Evolutionary conservation across 495 filamentous ascomycete species (phyloP).

Genomic region (Xylaria bambusicola): DNA sequence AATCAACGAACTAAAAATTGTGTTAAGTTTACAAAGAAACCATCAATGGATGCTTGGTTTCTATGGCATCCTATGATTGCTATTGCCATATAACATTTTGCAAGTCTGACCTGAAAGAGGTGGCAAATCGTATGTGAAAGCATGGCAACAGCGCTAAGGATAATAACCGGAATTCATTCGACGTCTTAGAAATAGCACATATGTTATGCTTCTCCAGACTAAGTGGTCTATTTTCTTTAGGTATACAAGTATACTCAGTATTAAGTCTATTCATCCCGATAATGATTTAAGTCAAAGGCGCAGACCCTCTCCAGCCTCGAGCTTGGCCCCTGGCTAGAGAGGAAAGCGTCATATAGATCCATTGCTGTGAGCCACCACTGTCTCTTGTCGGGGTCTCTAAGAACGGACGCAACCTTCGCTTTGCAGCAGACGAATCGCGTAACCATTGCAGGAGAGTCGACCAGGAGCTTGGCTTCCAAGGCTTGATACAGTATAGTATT

Average conservation of each 20-base stretch:
- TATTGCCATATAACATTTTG: too few relatives aligned
- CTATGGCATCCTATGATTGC: too few relatives aligned
- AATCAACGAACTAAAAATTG: too few relatives aligned
- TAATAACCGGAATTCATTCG: too few relatives aligned
- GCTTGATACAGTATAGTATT: neutral
- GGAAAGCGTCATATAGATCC: constrained; percentile 7
- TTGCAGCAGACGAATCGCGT: neutral
- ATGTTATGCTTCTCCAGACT: too few relatives aligned
- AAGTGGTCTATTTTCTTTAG: too few relatives aligned
- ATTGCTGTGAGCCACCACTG: constrained; percentile 11
- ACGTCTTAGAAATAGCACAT: too few relatives aligned
- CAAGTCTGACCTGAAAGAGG: too few relatives aligned
- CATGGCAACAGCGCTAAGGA: too few relatives aligned
- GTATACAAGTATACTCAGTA: neutral
- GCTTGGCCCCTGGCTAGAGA: neutral
- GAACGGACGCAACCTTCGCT: neutral
- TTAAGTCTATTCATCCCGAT: neutral
- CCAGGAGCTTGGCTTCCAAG: neutral
- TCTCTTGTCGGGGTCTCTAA: neutral
- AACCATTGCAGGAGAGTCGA: neutral
- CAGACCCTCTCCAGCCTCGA: constrained; percentile 5
- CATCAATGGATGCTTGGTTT: too few relatives aligned
- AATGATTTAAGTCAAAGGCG: constrained; percentile 12
- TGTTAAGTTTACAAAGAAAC: too few relatives aligned
- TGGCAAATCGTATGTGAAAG: too few relatives aligned